A percentile compares a stretch with the other conserved stretches of the same genome.
Evolutionary conservation across 352 stramenopile genomes (phyloP).

Genomic region (Phytophthora syringae): DNA sequence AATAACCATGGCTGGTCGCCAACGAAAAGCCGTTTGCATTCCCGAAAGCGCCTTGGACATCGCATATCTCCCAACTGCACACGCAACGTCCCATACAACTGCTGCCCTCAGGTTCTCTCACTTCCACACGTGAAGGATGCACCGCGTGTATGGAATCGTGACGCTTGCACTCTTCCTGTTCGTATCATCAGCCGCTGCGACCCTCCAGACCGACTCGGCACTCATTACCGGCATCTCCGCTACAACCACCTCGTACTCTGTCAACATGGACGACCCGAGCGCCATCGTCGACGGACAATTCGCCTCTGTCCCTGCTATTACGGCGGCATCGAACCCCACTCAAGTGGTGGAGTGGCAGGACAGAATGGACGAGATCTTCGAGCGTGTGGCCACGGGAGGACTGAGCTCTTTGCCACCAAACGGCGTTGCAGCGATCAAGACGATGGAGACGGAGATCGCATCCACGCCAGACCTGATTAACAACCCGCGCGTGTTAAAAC

Average conservation of each 20-base stretch:
- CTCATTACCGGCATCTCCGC: constrained; percentile 12
- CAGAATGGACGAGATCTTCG: constrained; percentile 50
- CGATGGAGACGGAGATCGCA: constrained; percentile 40
- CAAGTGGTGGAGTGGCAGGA: constrained; percentile 41
- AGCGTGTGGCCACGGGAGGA: constrained; percentile 47
- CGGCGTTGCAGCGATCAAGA: constrained; percentile 40
- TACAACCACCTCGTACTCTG: neutral
- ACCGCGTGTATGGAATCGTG: constrained; percentile 5
- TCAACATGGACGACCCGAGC: constrained; percentile 32
- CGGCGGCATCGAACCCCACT: constrained; percentile 21
- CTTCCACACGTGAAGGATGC: constrained; percentile 25
- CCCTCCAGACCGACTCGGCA: constrained; percentile 1
- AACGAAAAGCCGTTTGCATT: constrained; percentile 1
- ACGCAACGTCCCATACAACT: neutral
- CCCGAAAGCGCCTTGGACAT: neutral
- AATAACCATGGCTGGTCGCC: neutral
- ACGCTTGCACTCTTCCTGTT: constrained; percentile 5
- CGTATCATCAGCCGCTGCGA: constrained; percentile 4
- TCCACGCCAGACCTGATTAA: constrained; percentile 21
- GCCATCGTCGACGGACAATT: constrained; percentile 44
- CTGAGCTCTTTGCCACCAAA: constrained; percentile 43
- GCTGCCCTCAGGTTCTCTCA: neutral
- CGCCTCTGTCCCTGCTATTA: constrained; percentile 35
- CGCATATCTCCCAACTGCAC: neutral
- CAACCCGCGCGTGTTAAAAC: constrained; percentile 37